These are phyloP conservation scores for Tolypocladium cylindrosporum DNA, from an alignment of 2,329 filamentous ascomycete genomes.

Conservation along the genomic window DNA sequence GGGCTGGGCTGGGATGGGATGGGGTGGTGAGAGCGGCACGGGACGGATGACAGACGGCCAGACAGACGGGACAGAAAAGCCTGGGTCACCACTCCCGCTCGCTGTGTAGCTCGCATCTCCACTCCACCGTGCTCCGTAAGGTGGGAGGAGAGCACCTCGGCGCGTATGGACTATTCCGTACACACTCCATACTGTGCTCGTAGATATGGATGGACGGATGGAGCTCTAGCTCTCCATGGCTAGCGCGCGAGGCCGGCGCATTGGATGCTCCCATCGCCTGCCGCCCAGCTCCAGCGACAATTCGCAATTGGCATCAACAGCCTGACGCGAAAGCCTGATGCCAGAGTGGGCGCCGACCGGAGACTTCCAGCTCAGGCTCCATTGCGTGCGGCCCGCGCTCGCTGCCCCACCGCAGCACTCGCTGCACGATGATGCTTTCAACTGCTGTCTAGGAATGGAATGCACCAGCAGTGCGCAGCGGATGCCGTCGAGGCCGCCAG, in stretches of 20 bases:
- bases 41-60: not conserved
- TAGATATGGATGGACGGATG: not conserved
- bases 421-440: not conserved
- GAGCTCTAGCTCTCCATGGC: not conserved
- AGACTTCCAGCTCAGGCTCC: not conserved
- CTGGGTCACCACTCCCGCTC: not conserved
- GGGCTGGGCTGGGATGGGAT: not conserved
- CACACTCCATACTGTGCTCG: too few relatives aligned
- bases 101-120: not conserved
- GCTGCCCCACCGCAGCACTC: not conserved
- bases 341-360: not conserved
- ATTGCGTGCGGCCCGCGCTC: not conserved
- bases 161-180: too few relatives aligned
- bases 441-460: too few relatives aligned
- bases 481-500: not conserved
- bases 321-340: not conserved
- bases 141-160: not conserved
- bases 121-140: not conserved
- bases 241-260: not conserved
- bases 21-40: slow-evolving; percentile 1
- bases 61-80: not conserved
- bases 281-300: not conserved
- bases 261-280: not conserved
- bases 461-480: not conserved
- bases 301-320: not conserved